A percentile compares a stretch with the other conserved stretches of the same genome.
These are phyloP conservation scores for Rhizopus microsporus DNA, from an alignment of 371 early-diverging fungal genomes.

Conservation along the genomic window DNA sequence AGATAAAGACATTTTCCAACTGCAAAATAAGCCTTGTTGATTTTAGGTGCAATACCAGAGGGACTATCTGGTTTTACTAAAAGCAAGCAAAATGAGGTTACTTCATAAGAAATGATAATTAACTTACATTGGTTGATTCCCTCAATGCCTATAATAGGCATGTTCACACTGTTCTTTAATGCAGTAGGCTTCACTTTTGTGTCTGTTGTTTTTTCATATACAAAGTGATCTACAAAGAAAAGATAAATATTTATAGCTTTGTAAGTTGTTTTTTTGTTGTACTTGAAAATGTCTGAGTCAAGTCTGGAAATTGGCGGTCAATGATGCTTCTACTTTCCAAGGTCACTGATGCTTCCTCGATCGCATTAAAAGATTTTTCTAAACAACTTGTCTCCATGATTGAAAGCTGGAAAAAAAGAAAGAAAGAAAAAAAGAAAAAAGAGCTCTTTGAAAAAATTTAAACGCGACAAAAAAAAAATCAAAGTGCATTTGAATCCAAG, in stretches of 20 bases:
- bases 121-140: slow-evolving; percentile 15
- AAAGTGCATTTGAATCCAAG: background rate
- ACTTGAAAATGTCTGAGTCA: slow-evolving; percentile 24
- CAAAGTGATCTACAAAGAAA: background rate
- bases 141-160: slow-evolving; percentile 11
- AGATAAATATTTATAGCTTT: background rate
- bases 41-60: slow-evolving; percentile 63
- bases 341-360: slow-evolving; percentile 10
- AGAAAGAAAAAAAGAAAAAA: slow-evolving; percentile 2
- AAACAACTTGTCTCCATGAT: slow-evolving; percentile 17
- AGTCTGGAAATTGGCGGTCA: slow-evolving; percentile 27
- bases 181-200: slow-evolving; percentile 6
- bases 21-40: slow-evolving; percentile 87
- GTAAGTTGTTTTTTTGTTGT: slow-evolving; percentile 1
- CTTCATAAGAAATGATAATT: background rate
- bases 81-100: background rate
- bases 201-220: background rate
- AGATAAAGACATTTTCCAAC: slow-evolving; percentile 84
- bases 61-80: slow-evolving; percentile 31
- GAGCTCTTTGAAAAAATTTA: slow-evolving; percentile 3
- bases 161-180: slow-evolving; percentile 9
- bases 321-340: slow-evolving; percentile 18
- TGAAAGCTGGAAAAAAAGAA: background rate
- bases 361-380: slow-evolving; percentile 11
- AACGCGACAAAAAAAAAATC: slow-evolving; percentile 4